Conservation (phyloP, 139 green algal genomes). For the Penium margaritaceum region DNA sequence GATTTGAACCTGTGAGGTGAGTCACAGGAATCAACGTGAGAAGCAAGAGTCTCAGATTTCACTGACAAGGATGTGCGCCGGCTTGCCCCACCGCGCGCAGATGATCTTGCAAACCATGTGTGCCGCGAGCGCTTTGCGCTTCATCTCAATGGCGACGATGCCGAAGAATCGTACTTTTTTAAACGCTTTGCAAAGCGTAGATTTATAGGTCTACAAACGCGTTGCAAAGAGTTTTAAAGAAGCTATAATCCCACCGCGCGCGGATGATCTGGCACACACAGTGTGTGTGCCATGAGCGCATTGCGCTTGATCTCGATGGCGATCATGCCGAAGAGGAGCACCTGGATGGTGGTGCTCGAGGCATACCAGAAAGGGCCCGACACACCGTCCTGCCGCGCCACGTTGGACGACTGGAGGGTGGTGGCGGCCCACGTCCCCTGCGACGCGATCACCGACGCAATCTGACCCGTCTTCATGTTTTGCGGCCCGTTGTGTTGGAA, state of each 20-base stretch:
- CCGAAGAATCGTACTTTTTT: too few species aligned
- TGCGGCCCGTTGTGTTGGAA: constrained; percentile 59
- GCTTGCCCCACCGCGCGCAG: constrained; percentile 57
- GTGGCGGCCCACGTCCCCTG: constrained; percentile 55
- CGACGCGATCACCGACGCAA: constrained; percentile 63
- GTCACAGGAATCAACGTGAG: too few species aligned
- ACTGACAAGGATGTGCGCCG: constrained; percentile 67
- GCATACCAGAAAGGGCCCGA: constrained; percentile 80
- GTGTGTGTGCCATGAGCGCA: constrained; percentile 80
- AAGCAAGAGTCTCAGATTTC: too few species aligned
- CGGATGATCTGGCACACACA: constrained; percentile 80
- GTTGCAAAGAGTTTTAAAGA: too few species aligned
- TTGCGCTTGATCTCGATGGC: constrained; percentile 92
- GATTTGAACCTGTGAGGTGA: too few species aligned
- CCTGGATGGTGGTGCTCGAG: constrained; percentile 78
- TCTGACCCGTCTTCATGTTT: constrained; percentile 64
- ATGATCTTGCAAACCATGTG: too few species aligned
- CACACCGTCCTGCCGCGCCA: constrained; percentile 54
- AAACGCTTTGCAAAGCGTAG: too few species aligned
- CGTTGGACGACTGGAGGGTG: constrained; percentile 52
- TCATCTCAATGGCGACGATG: too few species aligned
- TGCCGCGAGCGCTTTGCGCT: too few species aligned
- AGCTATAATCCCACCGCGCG: too few species aligned
- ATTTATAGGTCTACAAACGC: too few species aligned
- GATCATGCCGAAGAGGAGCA: constrained; percentile 86